Conservation (phyloP, 768 basidiomycete species). For the Mrakia blollopis region DNA sequence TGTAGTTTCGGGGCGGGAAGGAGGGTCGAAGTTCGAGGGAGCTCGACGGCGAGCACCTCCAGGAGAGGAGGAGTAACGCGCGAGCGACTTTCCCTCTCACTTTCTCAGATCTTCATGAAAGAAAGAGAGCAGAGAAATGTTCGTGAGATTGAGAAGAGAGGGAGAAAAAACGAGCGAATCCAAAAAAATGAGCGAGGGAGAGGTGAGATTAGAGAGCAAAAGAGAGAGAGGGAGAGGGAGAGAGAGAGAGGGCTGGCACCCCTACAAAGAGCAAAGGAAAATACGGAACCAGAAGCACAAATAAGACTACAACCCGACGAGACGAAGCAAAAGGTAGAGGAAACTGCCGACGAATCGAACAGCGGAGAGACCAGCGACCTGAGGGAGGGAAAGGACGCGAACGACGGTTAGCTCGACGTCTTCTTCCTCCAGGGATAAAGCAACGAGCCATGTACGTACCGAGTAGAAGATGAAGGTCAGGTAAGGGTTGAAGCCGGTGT, state of each 20-base stretch:
- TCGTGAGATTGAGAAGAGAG: background rate
- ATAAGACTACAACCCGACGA: background rate
- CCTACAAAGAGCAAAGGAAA: too few species aligned
- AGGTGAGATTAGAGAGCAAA: too few species aligned
- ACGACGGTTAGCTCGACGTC: constrained; percentile 55
- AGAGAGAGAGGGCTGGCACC: too few species aligned
- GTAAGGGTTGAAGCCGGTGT: constrained; percentile 79
- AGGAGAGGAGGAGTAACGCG: background rate
- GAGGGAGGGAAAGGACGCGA: constrained; percentile 43
- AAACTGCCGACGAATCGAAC: constrained; percentile 74
- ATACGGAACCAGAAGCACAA: too few species aligned
- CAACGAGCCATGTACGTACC: background rate
- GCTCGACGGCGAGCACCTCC: background rate
- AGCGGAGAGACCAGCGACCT: constrained; percentile 63
- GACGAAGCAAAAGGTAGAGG: constrained; percentile 66
- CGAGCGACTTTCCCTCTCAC: background rate
- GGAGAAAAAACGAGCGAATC: background rate
- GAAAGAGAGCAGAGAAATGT: too few species aligned
- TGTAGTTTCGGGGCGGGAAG: background rate
- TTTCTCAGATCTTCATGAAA: background rate
- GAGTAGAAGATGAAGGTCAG: constrained; percentile 38
- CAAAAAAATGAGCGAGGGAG: background rate
- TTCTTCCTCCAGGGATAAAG: background rate
- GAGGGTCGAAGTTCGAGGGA: too few species aligned
- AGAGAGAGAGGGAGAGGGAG: background rate